A percentile compares a stretch with the other conserved stretches of the same genome.
These are phyloP conservation scores for Fonsecaea monophora DNA, from an alignment of 2,329 filamentous ascomycete species.

Conservation along the genomic window DNA sequence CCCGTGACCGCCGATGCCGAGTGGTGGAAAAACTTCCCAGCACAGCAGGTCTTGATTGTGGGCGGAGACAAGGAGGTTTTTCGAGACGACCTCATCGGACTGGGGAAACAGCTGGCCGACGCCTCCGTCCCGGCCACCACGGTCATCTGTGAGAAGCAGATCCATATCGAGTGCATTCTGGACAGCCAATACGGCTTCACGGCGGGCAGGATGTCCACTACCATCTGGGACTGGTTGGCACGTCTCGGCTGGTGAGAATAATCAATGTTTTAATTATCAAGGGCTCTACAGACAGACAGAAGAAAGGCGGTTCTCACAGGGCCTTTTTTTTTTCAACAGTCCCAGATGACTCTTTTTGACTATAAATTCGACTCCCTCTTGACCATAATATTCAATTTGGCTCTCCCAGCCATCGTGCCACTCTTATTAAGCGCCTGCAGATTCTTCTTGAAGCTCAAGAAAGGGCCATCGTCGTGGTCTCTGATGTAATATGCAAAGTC, in stretches of 20 bases:
- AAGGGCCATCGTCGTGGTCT: conserved; percentile 19
- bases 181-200: background rate
- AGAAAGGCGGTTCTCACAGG: too few relatives aligned
- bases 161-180: background rate
- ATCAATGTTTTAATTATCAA: too few relatives aligned
- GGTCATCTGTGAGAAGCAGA: background rate
- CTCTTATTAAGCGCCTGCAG: background rate
- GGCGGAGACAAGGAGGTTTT: background rate
- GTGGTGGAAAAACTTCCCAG: background rate
- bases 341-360: too few relatives aligned
- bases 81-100: background rate
- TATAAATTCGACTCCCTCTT: too few relatives aligned
- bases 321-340: too few relatives aligned
- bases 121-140: background rate
- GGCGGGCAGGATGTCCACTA: background rate
- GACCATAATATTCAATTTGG: too few relatives aligned
- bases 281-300: too few relatives aligned
- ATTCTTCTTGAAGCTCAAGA: background rate
- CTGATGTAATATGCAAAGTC: conserved; percentile 51
- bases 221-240: background rate
- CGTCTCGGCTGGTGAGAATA: background rate
- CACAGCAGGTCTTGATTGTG: background rate
- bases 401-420: background rate
- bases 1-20: background rate
- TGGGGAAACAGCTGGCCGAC: background rate